Percentiles rank a stretch among this genome's conserved stretches.
Evolutionary conservation across 2,329 filamentous ascomycete genomes (phyloP).

Genomic region (Myriosclerotinia duriaeana): DNA sequence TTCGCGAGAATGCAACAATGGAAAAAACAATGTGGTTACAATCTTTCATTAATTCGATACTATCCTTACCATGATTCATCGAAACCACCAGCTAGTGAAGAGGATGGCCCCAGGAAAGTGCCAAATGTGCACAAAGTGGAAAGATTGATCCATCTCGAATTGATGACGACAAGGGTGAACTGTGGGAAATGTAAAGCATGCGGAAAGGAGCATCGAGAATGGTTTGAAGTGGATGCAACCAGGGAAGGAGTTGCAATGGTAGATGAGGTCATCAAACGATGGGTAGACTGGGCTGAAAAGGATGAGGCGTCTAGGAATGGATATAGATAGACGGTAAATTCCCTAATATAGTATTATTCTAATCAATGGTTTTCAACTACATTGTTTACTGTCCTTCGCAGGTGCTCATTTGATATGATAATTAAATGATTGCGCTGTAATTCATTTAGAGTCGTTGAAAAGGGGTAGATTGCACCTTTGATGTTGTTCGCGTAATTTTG

Average conservation of each 20-base stretch:
- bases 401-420: not conserved
- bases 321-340: constrained; percentile 21
- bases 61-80: constrained; percentile 69
- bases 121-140: constrained; percentile 87
- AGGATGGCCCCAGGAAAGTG: constrained; percentile 62
- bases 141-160: constrained; percentile 83
- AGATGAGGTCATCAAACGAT: constrained; percentile 74
- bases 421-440: not conserved
- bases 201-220: constrained; percentile 84
- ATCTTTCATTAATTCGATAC: constrained; percentile 82
- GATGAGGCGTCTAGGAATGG: constrained; percentile 21
- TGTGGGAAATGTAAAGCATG: constrained; percentile 68
- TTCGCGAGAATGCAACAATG: constrained; percentile 89
- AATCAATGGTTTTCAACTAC: not conserved
- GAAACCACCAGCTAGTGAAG: constrained; percentile 26
- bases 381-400: not conserved
- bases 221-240: constrained; percentile 85
- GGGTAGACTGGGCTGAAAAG: constrained; percentile 68
- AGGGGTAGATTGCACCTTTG: too few relatives aligned
- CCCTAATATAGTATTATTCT: not conserved
- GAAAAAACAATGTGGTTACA: constrained; percentile 88
- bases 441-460: too few relatives aligned
- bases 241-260: constrained; percentile 66
- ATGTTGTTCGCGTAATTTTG: too few relatives aligned
- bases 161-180: constrained; percentile 60